Evolutionary conservation across 306 rosid species (phyloP), one percentile per base, ranked within the genome.

Genomic region (Canavalia ensiformis): DNA sequence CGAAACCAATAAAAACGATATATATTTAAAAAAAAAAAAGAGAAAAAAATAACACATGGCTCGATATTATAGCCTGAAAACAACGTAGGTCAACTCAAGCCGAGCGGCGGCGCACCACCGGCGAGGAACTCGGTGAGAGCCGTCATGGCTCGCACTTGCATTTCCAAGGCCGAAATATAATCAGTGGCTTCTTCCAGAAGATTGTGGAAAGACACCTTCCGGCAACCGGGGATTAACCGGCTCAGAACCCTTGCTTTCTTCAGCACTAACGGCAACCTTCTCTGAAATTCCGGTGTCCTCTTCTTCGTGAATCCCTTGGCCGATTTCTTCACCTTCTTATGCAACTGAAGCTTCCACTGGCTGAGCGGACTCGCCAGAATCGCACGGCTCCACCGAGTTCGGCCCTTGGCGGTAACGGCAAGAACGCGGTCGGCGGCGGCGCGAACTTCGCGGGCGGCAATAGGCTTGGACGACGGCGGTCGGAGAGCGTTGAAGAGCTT

Each of bases 141-240:
- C 5, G 92, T 52, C 97, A 93, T 93, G 78, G 92, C 87, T 62
- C 92, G 87, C 3, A 93, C 92, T 84, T 93, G 97, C 97, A 93
- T 93, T 92, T 91, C 76, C 80, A 93, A 52, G 39, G 97, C 97
- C 18, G 94, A 83, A 11, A 93, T 88, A 76, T 93, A 93, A 81
- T 93, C 96, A 5, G 74, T 82, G 35, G 96, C 75, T 89, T 93
- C 97, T 76, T 89, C 96, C 44, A 93, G 88, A 86, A 93, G 97
- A 78, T 85, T 93, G 58, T 91, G 88, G 35, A 93, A 75, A 6
- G 92, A 68, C n/a, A 80, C 76, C 64, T 88, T 90, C 72, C 90
- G 85, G 88, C 97, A 93, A 59, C 97, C 97, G 55, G 97, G 97
- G 71, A 93, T 83, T 68, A 93, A 88, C 81, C 85, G 88, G 77